These are phyloP conservation scores for Epichloe glyceriae DNA, from an alignment of 2,329 filamentous ascomycete species.

Conservation along the genomic window DNA sequence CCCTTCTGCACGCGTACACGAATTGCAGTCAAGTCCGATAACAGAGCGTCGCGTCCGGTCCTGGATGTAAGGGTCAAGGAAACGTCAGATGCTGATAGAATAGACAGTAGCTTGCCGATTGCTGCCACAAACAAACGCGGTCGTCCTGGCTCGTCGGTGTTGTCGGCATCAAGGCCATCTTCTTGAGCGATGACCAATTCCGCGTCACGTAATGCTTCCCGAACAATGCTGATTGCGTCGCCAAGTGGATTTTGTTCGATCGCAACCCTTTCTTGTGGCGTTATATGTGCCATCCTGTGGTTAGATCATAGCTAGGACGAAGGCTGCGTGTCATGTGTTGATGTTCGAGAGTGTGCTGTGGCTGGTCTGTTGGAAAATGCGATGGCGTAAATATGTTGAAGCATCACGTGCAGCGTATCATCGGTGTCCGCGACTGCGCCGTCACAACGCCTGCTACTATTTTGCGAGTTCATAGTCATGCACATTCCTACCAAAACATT, in stretches of 20 bases:
- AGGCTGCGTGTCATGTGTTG: too few relatives aligned
- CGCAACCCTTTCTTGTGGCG: background rate
- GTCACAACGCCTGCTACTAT: too few relatives aligned
- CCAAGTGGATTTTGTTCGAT: background rate
- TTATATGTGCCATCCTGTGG: background rate
- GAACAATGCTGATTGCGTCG: background rate
- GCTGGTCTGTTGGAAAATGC: too few relatives aligned
- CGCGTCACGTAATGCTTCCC: too few relatives aligned
- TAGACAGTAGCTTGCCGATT: background rate
- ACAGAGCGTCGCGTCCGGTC: background rate
- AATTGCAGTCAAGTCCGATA: background rate
- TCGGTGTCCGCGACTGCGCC: too few relatives aligned
- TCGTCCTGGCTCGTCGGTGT: background rate
- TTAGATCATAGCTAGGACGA: too few relatives aligned
- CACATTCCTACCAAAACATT: too few relatives aligned
- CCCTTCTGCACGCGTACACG: background rate
- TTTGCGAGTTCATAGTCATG: too few relatives aligned
- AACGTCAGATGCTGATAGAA: background rate
- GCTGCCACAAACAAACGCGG: background rate
- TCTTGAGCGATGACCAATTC: background rate
- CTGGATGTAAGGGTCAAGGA: background rate
- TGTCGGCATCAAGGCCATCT: background rate
- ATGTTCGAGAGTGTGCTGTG: too few relatives aligned
- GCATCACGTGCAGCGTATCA: too few relatives aligned
- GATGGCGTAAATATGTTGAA: too few relatives aligned